phyloP scores from a whole-genome alignment of 768 basidiomycete species.

The Leucosporidium creatinivorum region DNA sequence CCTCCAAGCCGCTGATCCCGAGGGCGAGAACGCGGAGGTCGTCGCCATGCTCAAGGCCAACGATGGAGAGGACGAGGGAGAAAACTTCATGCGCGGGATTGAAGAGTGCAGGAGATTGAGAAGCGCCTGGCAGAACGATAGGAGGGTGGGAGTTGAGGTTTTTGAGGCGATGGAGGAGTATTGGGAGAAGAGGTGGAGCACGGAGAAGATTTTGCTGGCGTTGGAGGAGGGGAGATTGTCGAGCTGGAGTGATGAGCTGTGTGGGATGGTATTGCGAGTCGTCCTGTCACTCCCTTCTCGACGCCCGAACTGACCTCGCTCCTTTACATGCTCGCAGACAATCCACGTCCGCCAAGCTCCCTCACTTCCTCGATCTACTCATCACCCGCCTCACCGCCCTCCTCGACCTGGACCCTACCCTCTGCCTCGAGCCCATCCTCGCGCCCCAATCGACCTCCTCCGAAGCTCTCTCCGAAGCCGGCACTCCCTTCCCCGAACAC shows the following conservation, averaged over 20 bases:
- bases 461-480: too few relatives aligned
- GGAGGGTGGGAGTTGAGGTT: slow-evolving; percentile 6
- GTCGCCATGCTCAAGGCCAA: not conserved
- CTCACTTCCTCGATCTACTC: not conserved
- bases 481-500: too few relatives aligned
- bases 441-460: not conserved
- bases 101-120: too few relatives aligned
- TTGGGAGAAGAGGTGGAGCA: slow-evolving; percentile 23
- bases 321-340: not conserved
- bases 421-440: not conserved
- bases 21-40: not conserved
- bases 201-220: slow-evolving; percentile 5
- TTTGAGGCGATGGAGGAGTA: slow-evolving; percentile 6
- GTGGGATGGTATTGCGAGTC: slow-evolving; percentile 17
- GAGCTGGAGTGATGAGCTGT: slow-evolving; percentile 4
- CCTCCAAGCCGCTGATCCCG: not conserved
- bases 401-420: too few relatives aligned
- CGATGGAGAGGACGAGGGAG: not conserved
- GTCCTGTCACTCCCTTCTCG: too few relatives aligned
- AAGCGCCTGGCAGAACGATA: not conserved
- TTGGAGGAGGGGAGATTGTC: not conserved
- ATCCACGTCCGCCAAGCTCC: slow-evolving; percentile 25
- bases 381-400: not conserved
- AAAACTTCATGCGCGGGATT: not conserved
- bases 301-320: not conserved